Evolutionary conservation across 768 basidiomycete species (phyloP), one percentile per base, ranked within the genome.

Genomic region (Auricularia sp.): DNA sequence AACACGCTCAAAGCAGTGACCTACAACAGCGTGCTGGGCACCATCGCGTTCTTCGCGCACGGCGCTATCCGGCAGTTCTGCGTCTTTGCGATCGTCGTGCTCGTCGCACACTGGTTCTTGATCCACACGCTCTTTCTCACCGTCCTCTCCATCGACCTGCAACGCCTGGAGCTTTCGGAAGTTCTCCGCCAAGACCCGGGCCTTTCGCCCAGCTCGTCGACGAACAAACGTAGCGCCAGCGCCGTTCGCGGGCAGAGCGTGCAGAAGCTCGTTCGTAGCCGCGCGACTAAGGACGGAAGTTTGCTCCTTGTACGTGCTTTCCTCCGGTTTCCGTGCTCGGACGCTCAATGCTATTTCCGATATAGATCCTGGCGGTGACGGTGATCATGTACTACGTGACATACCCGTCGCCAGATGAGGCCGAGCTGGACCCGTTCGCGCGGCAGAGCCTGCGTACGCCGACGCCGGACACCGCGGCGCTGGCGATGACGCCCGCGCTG

Each of bases 91-190:
- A 87, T 94, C 54, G 93, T 98, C 29, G 93, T 98, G 11, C 82
- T 98, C 24, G 89, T 98, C 36, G 94, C 94, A 16, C 95, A 98
- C 73, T 98, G 94, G 94, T 96, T 95, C 77, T 82, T 98, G 66
- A 89, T 96, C 16, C 92, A 97, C 71, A 97, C 94, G 0, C 96
- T 98, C 77, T 98, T 96, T 76, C 80, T 95, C 68, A 90, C 95
- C 6, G 94, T 97, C 34, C 78, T 99, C 29, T 94, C 93, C 0
- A 97, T 99, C 69, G 96, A 99, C 77, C 86, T 98, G 58, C 94
- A 97, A 69, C 85, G 96, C 58, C 76, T 99, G 33, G 96, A 96
- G 78, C 81, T 96, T 54, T 89, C 91, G 65, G 92, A 99, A 73
- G 80, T 98, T 10, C 78, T 97, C 24, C 83, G 85, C 7, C 92